phyloP scores from a whole-genome alignment of 2,329 filamentous ascomycete genomes.

The Lachnellula cervina region DNA sequence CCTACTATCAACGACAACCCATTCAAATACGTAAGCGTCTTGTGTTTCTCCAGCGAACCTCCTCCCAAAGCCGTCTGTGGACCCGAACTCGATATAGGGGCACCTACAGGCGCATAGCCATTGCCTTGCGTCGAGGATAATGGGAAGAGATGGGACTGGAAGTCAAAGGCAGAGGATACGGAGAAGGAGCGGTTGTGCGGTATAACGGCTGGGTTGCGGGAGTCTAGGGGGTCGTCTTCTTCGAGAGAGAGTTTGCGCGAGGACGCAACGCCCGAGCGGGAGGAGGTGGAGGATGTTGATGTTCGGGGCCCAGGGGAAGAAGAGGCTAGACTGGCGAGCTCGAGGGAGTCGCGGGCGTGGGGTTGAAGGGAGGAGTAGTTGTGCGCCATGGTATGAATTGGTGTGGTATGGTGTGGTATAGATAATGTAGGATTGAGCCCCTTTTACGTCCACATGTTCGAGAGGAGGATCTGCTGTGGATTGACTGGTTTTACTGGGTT shows the following conservation, averaged over 20 bases:
- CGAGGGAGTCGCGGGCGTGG: conserved; percentile 75
- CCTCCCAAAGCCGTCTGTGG: conserved; percentile 57
- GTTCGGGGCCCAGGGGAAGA: conserved; percentile 63
- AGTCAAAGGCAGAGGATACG: conserved; percentile 90
- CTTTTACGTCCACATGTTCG: conserved; percentile 6
- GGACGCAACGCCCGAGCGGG: conserved; percentile 81
- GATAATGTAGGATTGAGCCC: not conserved
- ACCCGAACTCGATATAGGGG: conserved; percentile 58
- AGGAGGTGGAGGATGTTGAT: conserved; percentile 66
- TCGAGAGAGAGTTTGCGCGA: conserved; percentile 86
- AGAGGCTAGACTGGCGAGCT: conserved; percentile 90
- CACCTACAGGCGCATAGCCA: conserved; percentile 82
- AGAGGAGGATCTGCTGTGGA: not conserved
- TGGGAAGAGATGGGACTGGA: conserved; percentile 87
- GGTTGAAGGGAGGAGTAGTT: conserved; percentile 27
- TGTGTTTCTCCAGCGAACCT: conserved; percentile 87
- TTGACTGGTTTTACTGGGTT: not conserved
- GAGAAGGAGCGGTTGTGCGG: conserved; percentile 70
- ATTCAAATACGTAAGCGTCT: conserved; percentile 92
- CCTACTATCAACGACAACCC: conserved; percentile 87
- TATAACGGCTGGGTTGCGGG: conserved; percentile 47
- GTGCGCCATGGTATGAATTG: conserved; percentile 25
- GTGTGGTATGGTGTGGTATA: not conserved
- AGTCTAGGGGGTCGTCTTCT: conserved; percentile 74
- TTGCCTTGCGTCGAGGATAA: conserved; percentile 73